Conservation (phyloP, 75 land plant species). For the Sequoiadendron giganteum region DNA sequence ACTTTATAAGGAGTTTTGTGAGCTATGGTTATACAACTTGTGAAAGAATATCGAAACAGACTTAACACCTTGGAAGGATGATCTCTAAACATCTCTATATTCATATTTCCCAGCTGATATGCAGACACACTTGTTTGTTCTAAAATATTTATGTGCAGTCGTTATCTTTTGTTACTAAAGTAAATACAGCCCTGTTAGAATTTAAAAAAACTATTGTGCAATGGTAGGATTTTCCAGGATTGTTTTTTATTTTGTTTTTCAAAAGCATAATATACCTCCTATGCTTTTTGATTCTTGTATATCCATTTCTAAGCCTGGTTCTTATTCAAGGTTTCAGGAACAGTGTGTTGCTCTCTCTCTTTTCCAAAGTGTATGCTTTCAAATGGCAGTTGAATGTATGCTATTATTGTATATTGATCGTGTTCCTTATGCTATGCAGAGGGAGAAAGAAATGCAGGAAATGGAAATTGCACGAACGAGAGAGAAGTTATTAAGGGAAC, state of each 20-base stretch:
- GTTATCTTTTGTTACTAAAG: background rate
- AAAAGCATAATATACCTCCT: no score
- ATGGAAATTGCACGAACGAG: background rate
- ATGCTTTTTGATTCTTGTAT: background rate
- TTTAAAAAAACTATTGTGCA: background rate
- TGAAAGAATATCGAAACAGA: background rate
- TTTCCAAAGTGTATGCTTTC: background rate
- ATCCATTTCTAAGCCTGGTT: background rate
- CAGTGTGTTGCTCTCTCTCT: background rate
- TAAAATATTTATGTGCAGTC: background rate
- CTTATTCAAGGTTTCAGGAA: background rate
- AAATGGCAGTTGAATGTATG: background rate
- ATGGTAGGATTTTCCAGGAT: background rate
- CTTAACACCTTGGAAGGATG: background rate
- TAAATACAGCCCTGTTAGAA: background rate
- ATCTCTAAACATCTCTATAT: background rate
- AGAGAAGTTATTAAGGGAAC: background rate
- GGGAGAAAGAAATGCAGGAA: conserved; percentile 8
- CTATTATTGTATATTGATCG: background rate
- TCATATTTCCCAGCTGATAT: background rate
- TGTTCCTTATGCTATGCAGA: conserved; percentile 4
- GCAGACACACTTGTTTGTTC: background rate
- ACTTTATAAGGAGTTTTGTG: background rate
- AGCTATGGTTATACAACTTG: background rate
- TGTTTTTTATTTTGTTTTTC: background rate